Evolutionary conservation across 352 stramenopile genomes (phyloP).

Genomic region (Phytophthora cactorum): DNA sequence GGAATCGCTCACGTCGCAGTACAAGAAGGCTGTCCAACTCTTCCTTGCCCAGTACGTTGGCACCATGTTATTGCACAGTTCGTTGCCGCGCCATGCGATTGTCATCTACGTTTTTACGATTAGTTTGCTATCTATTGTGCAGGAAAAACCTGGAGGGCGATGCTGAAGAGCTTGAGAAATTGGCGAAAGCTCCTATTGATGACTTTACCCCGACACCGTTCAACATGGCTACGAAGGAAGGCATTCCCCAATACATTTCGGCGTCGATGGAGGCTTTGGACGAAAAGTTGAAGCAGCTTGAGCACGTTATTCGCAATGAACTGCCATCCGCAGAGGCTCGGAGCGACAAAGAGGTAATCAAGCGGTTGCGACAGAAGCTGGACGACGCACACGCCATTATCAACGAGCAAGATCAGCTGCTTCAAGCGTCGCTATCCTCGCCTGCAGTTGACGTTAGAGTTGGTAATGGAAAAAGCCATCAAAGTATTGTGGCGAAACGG

Average conservation of each 20-base stretch:
- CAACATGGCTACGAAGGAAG: conserved; percentile 69
- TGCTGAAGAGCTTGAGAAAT: conserved; percentile 52
- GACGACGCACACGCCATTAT: conserved; percentile 70
- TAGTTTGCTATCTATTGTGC: not conserved
- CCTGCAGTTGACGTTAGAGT: conserved; percentile 10
- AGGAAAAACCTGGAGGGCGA: conserved; percentile 54
- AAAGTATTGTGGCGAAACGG: conserved; percentile 9
- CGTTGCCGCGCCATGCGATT: not conserved
- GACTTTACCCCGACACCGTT: conserved; percentile 70
- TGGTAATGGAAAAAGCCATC: conserved; percentile 10
- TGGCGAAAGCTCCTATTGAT: conserved; percentile 65
- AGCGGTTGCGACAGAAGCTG: conserved; percentile 69
- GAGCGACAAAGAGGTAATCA: conserved; percentile 50
- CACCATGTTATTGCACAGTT: no score
- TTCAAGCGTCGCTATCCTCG: conserved; percentile 63
- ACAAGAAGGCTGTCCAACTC: conserved; percentile 74
- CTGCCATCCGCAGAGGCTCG: conserved; percentile 39
- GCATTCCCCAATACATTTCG: conserved; percentile 58
- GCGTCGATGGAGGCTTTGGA: conserved; percentile 54
- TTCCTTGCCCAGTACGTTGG: conserved; percentile 73
- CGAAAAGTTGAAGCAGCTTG: conserved; percentile 59
- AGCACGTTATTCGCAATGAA: conserved; percentile 59
- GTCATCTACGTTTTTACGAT: not conserved
- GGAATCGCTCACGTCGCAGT: conserved; percentile 69
- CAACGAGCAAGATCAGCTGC: conserved; percentile 68